A percentile compares a stretch with the other conserved stretches of the same genome.
phyloP scores from a whole-genome alignment of 192 early-diverging fungal genomes.

The Chytriomyces hyalinus region DNA sequence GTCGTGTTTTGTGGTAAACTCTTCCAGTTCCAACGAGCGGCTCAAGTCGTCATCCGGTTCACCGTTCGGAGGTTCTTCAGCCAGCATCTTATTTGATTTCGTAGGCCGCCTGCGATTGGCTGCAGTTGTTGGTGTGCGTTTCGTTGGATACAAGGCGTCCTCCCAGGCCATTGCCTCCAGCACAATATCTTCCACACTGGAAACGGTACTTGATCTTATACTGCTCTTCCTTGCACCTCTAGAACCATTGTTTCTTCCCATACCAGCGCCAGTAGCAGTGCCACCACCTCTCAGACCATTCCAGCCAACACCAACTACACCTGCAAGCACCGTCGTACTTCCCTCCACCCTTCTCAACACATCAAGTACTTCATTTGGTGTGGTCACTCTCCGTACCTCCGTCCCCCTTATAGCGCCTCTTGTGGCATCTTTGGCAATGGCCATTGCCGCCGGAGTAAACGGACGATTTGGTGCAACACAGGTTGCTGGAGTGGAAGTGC shows the following conservation, averaged over 20 bases:
- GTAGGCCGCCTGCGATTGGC: neutral
- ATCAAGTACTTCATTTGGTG: conserved; percentile 31
- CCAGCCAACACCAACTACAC: conserved; percentile 23
- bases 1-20: neutral
- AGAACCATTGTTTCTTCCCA: conserved; percentile 1
- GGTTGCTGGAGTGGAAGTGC: conserved; percentile 15
- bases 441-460: conserved; percentile 21
- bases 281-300: neutral
- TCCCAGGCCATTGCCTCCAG: conserved; percentile 22
- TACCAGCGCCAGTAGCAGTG: neutral
- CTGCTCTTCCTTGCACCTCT: neutral
- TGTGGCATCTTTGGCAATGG: conserved; percentile 27
- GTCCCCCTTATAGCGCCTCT: neutral
- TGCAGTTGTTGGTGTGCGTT: neutral
- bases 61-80: conserved; percentile 14
- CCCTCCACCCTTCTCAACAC: conserved; percentile 27
- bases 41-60: conserved; percentile 1
- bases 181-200: conserved; percentile 20
- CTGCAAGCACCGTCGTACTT: conserved; percentile 8
- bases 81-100: conserved; percentile 6
- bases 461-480: conserved; percentile 3
- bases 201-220: neutral
- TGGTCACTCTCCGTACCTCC: conserved; percentile 8
- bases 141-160: neutral
- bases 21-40: neutral